Conservation (phyloP, 2,329 filamentous ascomycete species). For the Cylindrodendrum hubeiense region DNA sequence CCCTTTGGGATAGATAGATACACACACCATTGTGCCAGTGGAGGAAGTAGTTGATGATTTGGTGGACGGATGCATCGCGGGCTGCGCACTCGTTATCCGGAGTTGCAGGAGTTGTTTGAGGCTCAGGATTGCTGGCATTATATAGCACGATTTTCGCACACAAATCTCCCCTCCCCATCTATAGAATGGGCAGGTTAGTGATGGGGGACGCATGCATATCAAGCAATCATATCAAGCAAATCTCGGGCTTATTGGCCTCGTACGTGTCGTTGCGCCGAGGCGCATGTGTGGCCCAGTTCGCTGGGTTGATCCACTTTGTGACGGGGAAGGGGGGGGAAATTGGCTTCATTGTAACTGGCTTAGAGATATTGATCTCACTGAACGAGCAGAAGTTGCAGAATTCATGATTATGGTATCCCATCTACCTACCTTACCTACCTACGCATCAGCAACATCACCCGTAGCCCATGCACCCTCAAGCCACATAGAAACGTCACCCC, state of each 20-base stretch:
- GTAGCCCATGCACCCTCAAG: too few species aligned
- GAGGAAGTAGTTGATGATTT: constrained; percentile 23
- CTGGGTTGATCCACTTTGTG: not conserved
- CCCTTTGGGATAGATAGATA: constrained; percentile 43
- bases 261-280: not conserved
- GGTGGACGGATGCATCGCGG: constrained; percentile 36
- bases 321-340: not conserved
- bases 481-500: too few species aligned
- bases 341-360: not conserved
- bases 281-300: not conserved
- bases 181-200: constrained; percentile 9
- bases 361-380: not conserved
- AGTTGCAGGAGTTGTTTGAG: constrained; percentile 47
- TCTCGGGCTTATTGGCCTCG: not conserved
- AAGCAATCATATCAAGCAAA: constrained; percentile 3
- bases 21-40: constrained; percentile 30
- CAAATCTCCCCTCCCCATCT: constrained; percentile 18
- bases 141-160: constrained; percentile 35
- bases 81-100: constrained; percentile 45
- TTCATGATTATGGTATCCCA: constrained; percentile 10
- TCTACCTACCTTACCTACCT: too few species aligned
- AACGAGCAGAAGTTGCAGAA: not conserved
- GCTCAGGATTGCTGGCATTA: constrained; percentile 33
- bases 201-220: constrained; percentile 9
- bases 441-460: too few species aligned